These are phyloP conservation scores for Hypoxylon sp. DNA, from an alignment of 2,329 filamentous ascomycete genomes.

Conservation along the genomic window DNA sequence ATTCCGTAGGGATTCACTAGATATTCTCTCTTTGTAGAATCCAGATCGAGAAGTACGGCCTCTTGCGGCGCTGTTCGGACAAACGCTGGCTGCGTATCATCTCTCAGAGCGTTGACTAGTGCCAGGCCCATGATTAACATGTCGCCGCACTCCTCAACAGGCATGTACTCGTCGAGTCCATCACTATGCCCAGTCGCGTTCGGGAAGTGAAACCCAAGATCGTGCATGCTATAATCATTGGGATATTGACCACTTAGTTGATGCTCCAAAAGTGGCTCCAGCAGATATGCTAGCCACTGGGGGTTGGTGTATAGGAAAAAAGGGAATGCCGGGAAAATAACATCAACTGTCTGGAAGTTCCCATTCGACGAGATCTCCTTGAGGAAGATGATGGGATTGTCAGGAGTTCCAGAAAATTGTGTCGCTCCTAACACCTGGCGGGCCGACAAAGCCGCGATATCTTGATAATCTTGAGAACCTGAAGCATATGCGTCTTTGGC, in stretches of 20 bases:
- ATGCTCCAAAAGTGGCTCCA: conserved; percentile 85
- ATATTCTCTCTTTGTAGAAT: conserved; percentile 32
- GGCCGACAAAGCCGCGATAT: conserved; percentile 81
- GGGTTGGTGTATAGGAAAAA: conserved; percentile 91
- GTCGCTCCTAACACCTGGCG: conserved; percentile 85
- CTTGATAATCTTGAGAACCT: conserved; percentile 79
- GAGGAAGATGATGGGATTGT: conserved; percentile 80
- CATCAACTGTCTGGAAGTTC: conserved; percentile 87
- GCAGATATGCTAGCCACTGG: conserved; percentile 80
- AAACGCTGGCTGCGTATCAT: conserved; percentile 69
- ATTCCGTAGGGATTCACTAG: conserved; percentile 59
- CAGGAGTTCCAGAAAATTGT: conserved; percentile 78
- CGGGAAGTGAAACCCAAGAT: conserved; percentile 78
- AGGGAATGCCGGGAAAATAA: conserved; percentile 87
- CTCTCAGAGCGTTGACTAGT: conserved; percentile 78
- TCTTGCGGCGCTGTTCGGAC: conserved; percentile 59
- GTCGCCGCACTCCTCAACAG: conserved; percentile 79
- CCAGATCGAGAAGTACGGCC: conserved; percentile 31
- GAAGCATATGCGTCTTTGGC: conserved; percentile 78
- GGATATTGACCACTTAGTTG: conserved; percentile 86
- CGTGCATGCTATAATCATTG: conserved; percentile 84
- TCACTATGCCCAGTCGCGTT: conserved; percentile 81
- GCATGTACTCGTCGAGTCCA: conserved; percentile 80
- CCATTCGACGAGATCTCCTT: conserved; percentile 90
- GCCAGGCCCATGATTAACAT: conserved; percentile 85